Base-by-base conservation (phyloP, 1,284 basidiomycete genomes). In the Irpex lacteus region DNA sequence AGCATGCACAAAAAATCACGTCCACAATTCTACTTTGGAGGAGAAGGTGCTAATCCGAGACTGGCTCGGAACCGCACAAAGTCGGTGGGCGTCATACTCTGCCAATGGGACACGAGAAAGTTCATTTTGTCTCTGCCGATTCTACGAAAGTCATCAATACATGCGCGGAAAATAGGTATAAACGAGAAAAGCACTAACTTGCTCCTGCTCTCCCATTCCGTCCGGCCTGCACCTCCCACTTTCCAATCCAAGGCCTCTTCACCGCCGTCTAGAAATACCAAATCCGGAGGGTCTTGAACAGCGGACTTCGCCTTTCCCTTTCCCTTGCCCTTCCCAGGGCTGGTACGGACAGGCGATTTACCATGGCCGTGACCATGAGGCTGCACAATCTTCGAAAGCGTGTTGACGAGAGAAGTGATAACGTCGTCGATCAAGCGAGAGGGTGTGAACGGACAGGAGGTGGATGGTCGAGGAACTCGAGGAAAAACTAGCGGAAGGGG, bases 381-480 rank as follows among this genome's bases (percentile, higher is more conserved):
- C 15, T 59, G 11, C 15, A 47, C 15, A 11, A 21, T 59, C 5
- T 44, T 18, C 9, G 52, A 37, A 63, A 87, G 76, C 68, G 80
- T 76, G 63, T 80, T 78, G 50, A 88, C 74, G 68, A 85, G 70
- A 19, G 80, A 80, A 67, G 81, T 78, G 68, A 86, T 77, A 11
- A 81, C 76, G 59, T 76, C 72, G 66, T 84, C 81, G n/a, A 81
- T 82, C 49, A 81, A 77, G 68, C 86, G 79, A 74, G 87, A 87
- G 32, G 85, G 85, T 44, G 82, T 79, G 72, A 89, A 89, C 0
- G 86, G 88, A 67, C 86, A 87, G 15, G 82, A 82, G 64, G 76
- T 74, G 49, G 76, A 73, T 52, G 77, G 71, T 18, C 85, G 84
- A 26, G 86, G 86, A 34, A 76, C 70, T 56, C 71, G 74, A 67